Conservation (phyloP, 1,139 yeast genomes). For the Nakaseomyces kungkrabaensis region DNA sequence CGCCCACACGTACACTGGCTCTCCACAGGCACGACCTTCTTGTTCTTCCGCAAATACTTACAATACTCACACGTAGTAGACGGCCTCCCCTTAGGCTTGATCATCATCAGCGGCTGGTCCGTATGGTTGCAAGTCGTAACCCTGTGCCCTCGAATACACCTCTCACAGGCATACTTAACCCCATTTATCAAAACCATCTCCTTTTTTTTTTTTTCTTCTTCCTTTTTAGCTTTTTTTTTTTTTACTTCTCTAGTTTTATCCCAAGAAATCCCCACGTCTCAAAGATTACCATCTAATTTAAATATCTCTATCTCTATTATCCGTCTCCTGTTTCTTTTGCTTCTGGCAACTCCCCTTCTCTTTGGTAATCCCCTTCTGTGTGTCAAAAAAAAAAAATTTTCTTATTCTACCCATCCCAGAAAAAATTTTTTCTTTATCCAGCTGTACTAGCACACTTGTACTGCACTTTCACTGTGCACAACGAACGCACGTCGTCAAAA, state of each 20-base stretch:
- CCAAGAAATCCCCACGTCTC: no score
- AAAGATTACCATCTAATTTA: no score
- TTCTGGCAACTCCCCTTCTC: no score
- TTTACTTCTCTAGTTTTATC: no score
- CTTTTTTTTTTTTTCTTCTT: neutral
- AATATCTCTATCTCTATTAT: no score
- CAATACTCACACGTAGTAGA: constrained; percentile 87
- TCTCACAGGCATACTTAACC: constrained; percentile 88
- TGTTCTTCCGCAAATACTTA: constrained; percentile 63
- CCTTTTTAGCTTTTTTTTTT: no score
- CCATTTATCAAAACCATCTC: constrained; percentile 82
- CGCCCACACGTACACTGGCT: constrained; percentile 64
- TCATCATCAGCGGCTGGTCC: constrained; percentile 82
- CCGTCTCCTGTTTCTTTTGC: no score
- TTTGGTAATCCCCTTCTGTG: no score
- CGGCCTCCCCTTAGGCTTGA: constrained; percentile 94
- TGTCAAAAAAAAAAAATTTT: neutral
- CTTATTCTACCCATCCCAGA: no score
- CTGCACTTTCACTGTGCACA: no score
- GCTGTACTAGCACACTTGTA: no score
- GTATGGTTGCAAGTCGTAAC: constrained; percentile 90
- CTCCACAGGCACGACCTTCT: constrained; percentile 47
- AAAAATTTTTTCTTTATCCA: neutral
- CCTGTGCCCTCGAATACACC: constrained; percentile 93
- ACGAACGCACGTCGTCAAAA: no score